Evolutionary conservation across 768 basidiomycete species (phyloP), one percentile per base, ranked within the genome.

Genomic region (Tubosaeta sp.): DNA sequence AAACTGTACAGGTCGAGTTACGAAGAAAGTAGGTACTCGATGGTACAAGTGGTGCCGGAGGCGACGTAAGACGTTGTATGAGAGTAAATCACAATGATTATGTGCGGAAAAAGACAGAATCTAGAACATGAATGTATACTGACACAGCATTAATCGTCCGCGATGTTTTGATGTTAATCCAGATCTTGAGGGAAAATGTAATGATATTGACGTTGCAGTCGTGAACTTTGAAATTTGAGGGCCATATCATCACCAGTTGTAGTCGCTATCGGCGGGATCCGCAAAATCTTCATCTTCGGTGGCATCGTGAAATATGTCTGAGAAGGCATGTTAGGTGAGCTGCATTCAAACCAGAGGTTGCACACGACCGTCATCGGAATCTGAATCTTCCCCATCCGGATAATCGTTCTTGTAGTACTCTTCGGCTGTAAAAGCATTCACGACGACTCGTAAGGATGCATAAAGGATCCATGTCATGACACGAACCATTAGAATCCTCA

Each of bases 321-420:
- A n/a, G 48, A 34, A 44, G 39, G 37, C 22, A 19, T 22, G 52
- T 55, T 33, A 51, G 48, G 12, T 48, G 16, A 25, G 16, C 5
- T 22, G 35, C 48, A 33, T 52, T 42, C 26, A 47, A 25, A 32
- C 42, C 4, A 29, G 9, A 39, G 39, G 19, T 31, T 53, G 61
- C 59, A 27, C 56, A 73, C 73, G 75, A 62, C 72, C 76, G 38
- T 68, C 70, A 31, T 73, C 72, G 16, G 66, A 71, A 22, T 72
- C 72, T 10, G 72, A 70, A 25, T 74, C 71, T 35, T 84, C 82
- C 45, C 85, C 88, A 26, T 89, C 87, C 6, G 88, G 88, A 58
- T 91, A 91, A 62, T 91, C 88, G 53, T 91, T 91, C 60, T 81
- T 88, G 69, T 89, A 90, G 61, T 84, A 89, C 56, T 88, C 88